Evolutionary conservation across 1,284 basidiomycete species (phyloP), one percentile per base, ranked within the genome.

Genomic region (Testicularia cyperi): DNA sequence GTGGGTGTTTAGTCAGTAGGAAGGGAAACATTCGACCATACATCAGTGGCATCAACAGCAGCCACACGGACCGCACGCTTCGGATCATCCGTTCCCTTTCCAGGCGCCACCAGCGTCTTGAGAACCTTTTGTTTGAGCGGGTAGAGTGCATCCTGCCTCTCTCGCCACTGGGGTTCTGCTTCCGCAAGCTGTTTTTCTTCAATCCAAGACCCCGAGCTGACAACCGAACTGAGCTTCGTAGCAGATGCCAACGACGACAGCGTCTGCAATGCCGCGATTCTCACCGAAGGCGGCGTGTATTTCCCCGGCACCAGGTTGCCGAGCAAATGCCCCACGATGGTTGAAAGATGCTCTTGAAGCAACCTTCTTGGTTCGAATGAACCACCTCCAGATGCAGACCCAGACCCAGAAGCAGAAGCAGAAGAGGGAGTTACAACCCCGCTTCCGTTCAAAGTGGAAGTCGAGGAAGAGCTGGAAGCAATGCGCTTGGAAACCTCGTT

Each of bases 181-280:
- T n/a, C n/a, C n/a, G n/a, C n/a, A n/a, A n/a, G n/a, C n/a, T n/a
- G n/a, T n/a, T n/a, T n/a, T n/a, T n/a, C n/a, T n/a, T n/a, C n/a
- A n/a, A n/a, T n/a, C n/a, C n/a, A n/a, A n/a, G n/a, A n/a, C n/a
- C n/a, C n/a, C n/a, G n/a, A n/a, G n/a, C n/a, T n/a, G n/a, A n/a
- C n/a, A n/a, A n/a, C n/a, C n/a, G n/a, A n/a, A n/a, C n/a, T n/a
- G n/a, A n/a, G n/a, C n/a, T n/a, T n/a, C n/a, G n/a, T n/a, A n/a
- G n/a, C n/a, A n/a, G n/a, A n/a, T 86, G 84, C 42, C 92, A 83
- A 19, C 84, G 81, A 36, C 80, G 82, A 0, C 90, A 98, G 80
- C 64, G 86, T 88, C 21, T 82, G 81, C 45, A 98, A 79, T 0
- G 92, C 88, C 5, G 85, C 82, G 2, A 83, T 80, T 22, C 92